Conservation (phyloP, 2,329 filamentous ascomycete genomes). For the Colletotrichum eleusines region DNA sequence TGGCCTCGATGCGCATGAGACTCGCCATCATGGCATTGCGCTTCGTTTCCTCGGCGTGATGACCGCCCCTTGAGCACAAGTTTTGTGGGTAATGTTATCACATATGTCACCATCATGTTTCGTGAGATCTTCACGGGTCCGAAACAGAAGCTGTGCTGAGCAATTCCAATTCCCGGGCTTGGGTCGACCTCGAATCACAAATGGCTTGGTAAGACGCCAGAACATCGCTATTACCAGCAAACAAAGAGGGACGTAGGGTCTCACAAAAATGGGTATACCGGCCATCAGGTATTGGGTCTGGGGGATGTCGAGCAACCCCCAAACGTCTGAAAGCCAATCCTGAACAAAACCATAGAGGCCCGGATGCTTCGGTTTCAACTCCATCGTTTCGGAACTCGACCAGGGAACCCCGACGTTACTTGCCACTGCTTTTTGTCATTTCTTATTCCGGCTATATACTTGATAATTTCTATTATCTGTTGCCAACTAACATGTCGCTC, state of each 20-base stretch:
- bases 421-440: not conserved
- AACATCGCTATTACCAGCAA: not conserved
- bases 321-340: not conserved
- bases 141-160: not conserved
- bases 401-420: not conserved
- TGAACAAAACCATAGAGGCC: not conserved
- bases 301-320: not conserved
- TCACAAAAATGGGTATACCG: not conserved
- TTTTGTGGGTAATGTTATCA: too few species aligned
- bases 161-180: not conserved
- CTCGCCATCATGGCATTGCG: not conserved
- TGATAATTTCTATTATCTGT: not conserved
- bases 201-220: not conserved
- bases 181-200: not conserved
- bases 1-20: not conserved
- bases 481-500: not conserved
- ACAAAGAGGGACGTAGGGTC: not conserved
- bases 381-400: not conserved
- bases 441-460: not conserved
- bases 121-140: not conserved
- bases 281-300: not conserved
- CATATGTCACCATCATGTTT: not conserved
- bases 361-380: not conserved
- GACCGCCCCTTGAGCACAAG: not conserved
- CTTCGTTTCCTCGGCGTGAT: not conserved